Evolutionary conservation across 495 filamentous ascomycete genomes (phyloP), one percentile per base, ranked within the genome.

Genomic region (Penicillium flavigenum): DNA sequence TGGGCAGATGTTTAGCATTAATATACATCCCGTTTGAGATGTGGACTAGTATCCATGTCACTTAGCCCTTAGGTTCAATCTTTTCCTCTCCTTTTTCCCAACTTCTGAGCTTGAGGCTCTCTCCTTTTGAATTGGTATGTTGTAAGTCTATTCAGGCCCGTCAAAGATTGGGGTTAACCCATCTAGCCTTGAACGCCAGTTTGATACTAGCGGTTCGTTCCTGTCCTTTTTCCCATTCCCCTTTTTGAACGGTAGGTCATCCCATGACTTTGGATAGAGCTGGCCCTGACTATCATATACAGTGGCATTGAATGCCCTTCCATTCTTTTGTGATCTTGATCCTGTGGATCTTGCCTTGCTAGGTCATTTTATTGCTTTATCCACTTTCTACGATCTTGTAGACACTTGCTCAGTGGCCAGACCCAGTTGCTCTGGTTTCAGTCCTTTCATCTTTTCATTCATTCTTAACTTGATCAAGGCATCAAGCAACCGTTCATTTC

Each of bases 221-320:
- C 57, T 61, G 48, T 66, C 57, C 47, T 68, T 66, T 47, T 47
- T 56, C 7, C 31, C 11, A 34, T 4, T n/a, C 10, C 31, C 14
- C 5, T 24, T 36, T 38, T 51, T 53, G 17, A 47, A 38, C 7
- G 51, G 51, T 17, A 29, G 12, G 32, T 24, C 22, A 45, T 36
- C 39, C 2, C 31, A 46, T 14, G 42, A 32, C 17, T 48, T 0
- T 12, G 17, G 12, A n/a, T 27, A 26, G 10, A 47, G 10, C 36
- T 58, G 36, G 54, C 47, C 24, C 48, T 57, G 53, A 53, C 47
- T 11, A 39, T 42, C 8, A 12, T 48, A 38, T 27, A 55, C 54
- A 69, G 63, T 64, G 73, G 71, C 69, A 73, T 75, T 76, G 73
- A 76, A 55, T 73, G 72, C 66, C 68, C 34, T 65, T 69, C 16